Evolutionary conservation across 345 rosid genomes (phyloP).

Genomic region (Eucalyptus albens): DNA sequence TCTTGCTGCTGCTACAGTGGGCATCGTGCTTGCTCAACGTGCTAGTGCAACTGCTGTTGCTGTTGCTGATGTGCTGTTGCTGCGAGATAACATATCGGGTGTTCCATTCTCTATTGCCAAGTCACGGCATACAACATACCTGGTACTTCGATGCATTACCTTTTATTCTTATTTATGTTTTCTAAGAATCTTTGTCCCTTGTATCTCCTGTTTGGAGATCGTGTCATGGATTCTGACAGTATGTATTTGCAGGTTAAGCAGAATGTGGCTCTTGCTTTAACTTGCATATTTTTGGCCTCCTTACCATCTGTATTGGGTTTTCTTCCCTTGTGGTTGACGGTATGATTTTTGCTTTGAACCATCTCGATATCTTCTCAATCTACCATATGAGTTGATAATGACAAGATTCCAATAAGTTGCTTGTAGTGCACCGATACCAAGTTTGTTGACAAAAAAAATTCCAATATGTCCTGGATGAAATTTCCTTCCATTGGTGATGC

Average conservation of each 20-base stretch:
- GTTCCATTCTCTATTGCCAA: slow-evolving; percentile 89
- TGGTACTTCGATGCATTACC: slow-evolving; percentile 26
- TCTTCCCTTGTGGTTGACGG: slow-evolving; percentile 93
- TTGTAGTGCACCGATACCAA: not conserved
- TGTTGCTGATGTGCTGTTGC: slow-evolving; percentile 81
- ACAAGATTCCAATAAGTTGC: not conserved
- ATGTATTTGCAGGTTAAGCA: slow-evolving; percentile 61
- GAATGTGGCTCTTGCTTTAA: slow-evolving; percentile 79
- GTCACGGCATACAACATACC: slow-evolving; percentile 73
- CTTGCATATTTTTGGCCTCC: slow-evolving; percentile 65
- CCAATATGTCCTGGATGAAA: not conserved
- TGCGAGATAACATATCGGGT: slow-evolving; percentile 65
- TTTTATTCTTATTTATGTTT: not conserved
- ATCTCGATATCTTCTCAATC: not conserved
- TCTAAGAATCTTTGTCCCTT: not conserved
- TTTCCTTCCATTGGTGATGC: not conserved
- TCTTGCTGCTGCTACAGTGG: slow-evolving; percentile 91
- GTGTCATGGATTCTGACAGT: not conserved
- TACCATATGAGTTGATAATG: not conserved
- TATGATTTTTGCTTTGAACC: slow-evolving; percentile 10
- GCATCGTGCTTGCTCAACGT: slow-evolving; percentile 92
- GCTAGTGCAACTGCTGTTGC: slow-evolving; percentile 97
- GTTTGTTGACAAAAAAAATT: not conserved
- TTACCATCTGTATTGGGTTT: slow-evolving; percentile 81
- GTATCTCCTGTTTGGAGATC: not conserved